These are phyloP conservation scores for Citrullus amarus DNA, from an alignment of 306 rosid species.

Conservation along the genomic window DNA sequence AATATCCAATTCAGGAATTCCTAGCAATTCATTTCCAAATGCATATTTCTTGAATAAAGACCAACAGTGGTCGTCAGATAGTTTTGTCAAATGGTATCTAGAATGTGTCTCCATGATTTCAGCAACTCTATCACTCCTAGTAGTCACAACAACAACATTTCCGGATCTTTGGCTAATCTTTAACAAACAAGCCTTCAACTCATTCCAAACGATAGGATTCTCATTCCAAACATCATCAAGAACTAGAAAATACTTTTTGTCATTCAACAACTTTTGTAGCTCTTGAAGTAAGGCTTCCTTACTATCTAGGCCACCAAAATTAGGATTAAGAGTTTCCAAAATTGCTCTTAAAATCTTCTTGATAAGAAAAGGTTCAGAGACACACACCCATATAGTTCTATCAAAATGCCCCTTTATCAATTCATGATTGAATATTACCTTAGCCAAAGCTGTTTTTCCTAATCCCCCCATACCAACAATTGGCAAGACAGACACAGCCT, in stretches of 20 bases:
- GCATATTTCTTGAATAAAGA: neutral
- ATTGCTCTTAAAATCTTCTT: conserved; percentile 3
- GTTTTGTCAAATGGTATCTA: neutral
- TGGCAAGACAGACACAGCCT: neutral
- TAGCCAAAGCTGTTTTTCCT: conserved; percentile 14
- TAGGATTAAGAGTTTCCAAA: neutral
- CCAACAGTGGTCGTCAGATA: conserved; percentile 9
- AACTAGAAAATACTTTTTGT: conserved; percentile 11
- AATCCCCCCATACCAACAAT: conserved; percentile 19
- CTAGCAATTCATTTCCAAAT: neutral
- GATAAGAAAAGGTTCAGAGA: conserved; percentile 4
- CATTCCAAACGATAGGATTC: neutral
- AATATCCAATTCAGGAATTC: neutral
- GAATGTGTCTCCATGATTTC: conserved; percentile 4
- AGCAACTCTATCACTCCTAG: conserved; percentile 9
- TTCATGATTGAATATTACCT: conserved; percentile 4
- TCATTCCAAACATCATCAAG: conserved; percentile 24
- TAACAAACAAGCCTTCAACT: neutral
- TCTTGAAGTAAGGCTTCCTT: neutral
- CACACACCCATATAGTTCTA: conserved; percentile 16
- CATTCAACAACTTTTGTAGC: neutral
- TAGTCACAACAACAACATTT: conserved; percentile 2
- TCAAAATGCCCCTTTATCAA: neutral
- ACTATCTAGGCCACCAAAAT: neutral
- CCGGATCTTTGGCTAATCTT: neutral